phyloP scores from a whole-genome alignment of 2,329 filamentous ascomycete genomes.

The Spiromastix sp. region DNA sequence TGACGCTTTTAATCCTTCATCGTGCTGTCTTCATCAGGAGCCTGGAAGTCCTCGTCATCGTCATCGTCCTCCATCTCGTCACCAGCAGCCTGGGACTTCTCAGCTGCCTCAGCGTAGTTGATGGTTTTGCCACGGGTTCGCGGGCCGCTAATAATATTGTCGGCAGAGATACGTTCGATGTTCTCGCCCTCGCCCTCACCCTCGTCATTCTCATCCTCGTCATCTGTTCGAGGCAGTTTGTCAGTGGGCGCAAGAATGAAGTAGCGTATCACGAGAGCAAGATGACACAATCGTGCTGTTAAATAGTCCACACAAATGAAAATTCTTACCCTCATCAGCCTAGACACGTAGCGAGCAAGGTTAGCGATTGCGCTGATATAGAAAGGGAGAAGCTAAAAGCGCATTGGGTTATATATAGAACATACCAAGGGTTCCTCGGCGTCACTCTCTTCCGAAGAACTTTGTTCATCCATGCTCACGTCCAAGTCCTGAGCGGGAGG shows the following conservation, averaged over 20 bases:
- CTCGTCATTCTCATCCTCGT: constrained; percentile 60
- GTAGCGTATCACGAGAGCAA: constrained; percentile 17
- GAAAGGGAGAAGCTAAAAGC: not conserved
- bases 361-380: constrained; percentile 11
- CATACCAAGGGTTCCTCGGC: constrained; percentile 36
- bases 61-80: constrained; percentile 54
- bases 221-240: constrained; percentile 24
- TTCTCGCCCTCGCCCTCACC: constrained; percentile 42
- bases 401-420: constrained; percentile 1
- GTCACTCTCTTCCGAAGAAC: constrained; percentile 57
- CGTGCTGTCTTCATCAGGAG: constrained; percentile 18
- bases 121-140: constrained; percentile 89
- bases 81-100: constrained; percentile 70
- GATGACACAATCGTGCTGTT: constrained; percentile 12
- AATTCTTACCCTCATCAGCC: constrained; percentile 19
- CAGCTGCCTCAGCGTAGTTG: constrained; percentile 83
- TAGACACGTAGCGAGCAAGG: constrained; percentile 8
- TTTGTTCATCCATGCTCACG: constrained; percentile 67
- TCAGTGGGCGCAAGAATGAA: constrained; percentile 13
- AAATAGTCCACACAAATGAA: not conserved
- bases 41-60: constrained; percentile 33
- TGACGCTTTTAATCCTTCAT: constrained; percentile 3
- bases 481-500: constrained; percentile 46
- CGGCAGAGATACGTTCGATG: constrained; percentile 81
- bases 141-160: constrained; percentile 76